Percentiles rank a stretch among this genome's conserved stretches.
Evolutionary conservation across 2,329 filamentous ascomycete genomes (phyloP).

Genomic region (Aspergillus sp.): DNA sequence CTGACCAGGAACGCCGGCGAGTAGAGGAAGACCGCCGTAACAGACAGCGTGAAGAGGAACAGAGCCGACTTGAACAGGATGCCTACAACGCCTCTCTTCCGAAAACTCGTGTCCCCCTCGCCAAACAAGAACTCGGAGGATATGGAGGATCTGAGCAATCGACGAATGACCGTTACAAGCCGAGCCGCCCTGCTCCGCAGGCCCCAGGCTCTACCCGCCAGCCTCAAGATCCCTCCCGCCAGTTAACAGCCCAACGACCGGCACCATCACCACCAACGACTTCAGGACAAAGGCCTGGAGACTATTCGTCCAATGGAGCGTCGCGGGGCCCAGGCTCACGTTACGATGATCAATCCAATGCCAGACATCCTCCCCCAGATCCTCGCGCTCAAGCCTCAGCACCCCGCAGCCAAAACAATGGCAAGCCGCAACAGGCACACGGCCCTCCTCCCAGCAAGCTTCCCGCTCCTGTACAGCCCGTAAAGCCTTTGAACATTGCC

Average conservation of each 20-base stretch:
- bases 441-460: conserved; percentile 58
- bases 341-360: conserved; percentile 31
- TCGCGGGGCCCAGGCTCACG: conserved; percentile 37
- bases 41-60: conserved; percentile 53
- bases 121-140: conserved; percentile 85
- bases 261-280: conserved; percentile 72
- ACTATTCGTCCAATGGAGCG: conserved; percentile 26
- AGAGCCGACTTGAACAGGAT: conserved; percentile 73
- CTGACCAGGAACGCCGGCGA: conserved; percentile 52
- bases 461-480: conserved; percentile 56
- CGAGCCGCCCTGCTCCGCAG: conserved; percentile 78
- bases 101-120: conserved; percentile 74
- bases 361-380: conserved; percentile 34
- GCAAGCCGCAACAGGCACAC: conserved; percentile 38
- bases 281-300: conserved; percentile 30
- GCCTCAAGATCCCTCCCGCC: conserved; percentile 53
- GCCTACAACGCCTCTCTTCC: conserved; percentile 88
- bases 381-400: conserved; percentile 42
- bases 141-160: conserved; percentile 58
- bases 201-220: conserved; percentile 62
- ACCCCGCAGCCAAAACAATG: conserved; percentile 47
- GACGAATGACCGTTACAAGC: conserved; percentile 69
- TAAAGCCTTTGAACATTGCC: conserved; percentile 78
- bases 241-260: conserved; percentile 71
- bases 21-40: conserved; percentile 56